A percentile compares a stretch with the other conserved stretches of the same genome.
These are phyloP conservation scores for Emergomyces africanus DNA, from an alignment of 2,329 filamentous ascomycete species.

Conservation along the genomic window DNA sequence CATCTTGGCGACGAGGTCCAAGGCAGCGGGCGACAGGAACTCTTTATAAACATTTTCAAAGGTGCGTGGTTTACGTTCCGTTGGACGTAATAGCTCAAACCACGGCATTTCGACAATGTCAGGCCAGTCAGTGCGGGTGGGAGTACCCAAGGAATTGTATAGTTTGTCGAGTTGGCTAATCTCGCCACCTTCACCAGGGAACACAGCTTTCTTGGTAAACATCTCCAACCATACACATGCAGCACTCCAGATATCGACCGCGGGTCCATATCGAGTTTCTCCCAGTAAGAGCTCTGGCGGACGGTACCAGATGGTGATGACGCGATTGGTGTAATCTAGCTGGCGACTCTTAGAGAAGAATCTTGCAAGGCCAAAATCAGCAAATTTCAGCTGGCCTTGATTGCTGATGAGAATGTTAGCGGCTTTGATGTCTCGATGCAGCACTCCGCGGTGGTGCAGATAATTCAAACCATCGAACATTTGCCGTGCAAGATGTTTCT, in stretches of 20 bases:
- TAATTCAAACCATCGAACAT: constrained; percentile 92
- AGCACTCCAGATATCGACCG: constrained; percentile 92
- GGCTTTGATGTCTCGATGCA: constrained; percentile 96
- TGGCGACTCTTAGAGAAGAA: constrained; percentile 91
- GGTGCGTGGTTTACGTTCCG: constrained; percentile 55
- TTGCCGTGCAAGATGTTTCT: constrained; percentile 85
- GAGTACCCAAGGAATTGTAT: constrained; percentile 84
- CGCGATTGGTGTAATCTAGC: constrained; percentile 93
- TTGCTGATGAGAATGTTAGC: constrained; percentile 94
- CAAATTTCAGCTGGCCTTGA: constrained; percentile 76
- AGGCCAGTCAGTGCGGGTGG: constrained; percentile 74
- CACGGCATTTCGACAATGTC: constrained; percentile 87
- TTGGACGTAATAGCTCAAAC: constrained; percentile 83
- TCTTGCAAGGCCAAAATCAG: constrained; percentile 89
- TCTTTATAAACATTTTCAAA: constrained; percentile 78
- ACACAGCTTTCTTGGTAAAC: constrained; percentile 85
- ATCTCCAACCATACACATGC: constrained; percentile 96
- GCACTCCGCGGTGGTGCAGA: constrained; percentile 79
- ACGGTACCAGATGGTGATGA: constrained; percentile 98
- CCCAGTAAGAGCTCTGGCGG: constrained; percentile 82
- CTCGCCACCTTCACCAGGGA: constrained; percentile 91
- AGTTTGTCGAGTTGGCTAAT: constrained; percentile 94
- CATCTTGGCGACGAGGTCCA: constrained; percentile 71
- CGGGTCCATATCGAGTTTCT: constrained; percentile 79
- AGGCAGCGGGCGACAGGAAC: constrained; percentile 63